These are phyloP conservation scores for Citrus australasica DNA, from an alignment of 345 rosid genomes.

Conservation along the genomic window DNA sequence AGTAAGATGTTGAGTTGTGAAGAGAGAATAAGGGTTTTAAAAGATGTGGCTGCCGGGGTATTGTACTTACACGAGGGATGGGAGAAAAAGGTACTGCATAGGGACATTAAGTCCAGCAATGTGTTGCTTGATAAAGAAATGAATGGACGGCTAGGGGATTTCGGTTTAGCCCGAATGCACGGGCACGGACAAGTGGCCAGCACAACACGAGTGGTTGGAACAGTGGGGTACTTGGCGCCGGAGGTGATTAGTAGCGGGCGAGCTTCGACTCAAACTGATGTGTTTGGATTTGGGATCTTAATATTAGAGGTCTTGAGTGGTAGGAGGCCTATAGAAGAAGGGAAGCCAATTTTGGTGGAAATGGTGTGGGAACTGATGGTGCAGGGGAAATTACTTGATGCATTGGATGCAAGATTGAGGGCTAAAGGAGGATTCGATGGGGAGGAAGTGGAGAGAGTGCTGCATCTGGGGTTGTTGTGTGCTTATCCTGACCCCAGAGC, in stretches of 20 bases:
- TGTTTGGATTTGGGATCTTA: constrained; percentile 49
- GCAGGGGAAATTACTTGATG: constrained; percentile 39
- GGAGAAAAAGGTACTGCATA: constrained; percentile 68
- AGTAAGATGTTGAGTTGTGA: constrained; percentile 34
- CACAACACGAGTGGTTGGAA: constrained; percentile 71
- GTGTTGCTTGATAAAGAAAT: constrained; percentile 71
- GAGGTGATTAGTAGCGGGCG: constrained; percentile 49
- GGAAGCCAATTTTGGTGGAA: constrained; percentile 41
- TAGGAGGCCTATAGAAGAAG: constrained; percentile 51
- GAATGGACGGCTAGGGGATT: constrained; percentile 71
- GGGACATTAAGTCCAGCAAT: constrained; percentile 84
- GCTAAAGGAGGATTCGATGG: constrained; percentile 29
- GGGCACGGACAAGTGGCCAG: constrained; percentile 48
- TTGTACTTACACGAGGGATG: constrained; percentile 74
- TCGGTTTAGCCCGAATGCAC: constrained; percentile 73
- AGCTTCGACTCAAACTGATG: constrained; percentile 43
- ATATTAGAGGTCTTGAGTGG: constrained; percentile 56
- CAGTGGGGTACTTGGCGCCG: constrained; percentile 78
- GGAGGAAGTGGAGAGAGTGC: constrained; percentile 43
- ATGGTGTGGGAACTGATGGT: constrained; percentile 40
- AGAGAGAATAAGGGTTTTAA: constrained; percentile 52
- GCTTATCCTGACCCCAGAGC: constrained; percentile 51
- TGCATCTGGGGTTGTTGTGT: constrained; percentile 65
- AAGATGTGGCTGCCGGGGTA: constrained; percentile 64
- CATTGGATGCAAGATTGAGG: constrained; percentile 43